Evolutionary conservation across 2,329 filamentous ascomycete species (phyloP).

Genomic region (Pseudonectria foliicola): DNA sequence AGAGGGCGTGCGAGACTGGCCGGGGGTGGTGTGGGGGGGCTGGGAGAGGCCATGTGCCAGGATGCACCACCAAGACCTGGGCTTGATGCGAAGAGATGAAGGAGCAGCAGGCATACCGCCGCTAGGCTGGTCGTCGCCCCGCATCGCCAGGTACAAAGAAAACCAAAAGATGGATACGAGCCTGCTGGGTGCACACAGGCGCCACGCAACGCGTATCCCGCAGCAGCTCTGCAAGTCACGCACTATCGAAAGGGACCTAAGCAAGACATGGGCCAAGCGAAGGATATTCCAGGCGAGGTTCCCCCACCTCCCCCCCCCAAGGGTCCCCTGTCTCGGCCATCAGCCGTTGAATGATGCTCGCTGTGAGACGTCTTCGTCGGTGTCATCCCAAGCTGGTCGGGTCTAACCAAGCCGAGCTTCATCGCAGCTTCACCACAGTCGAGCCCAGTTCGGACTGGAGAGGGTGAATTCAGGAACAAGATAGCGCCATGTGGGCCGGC

Average conservation of each 20-base stretch:
- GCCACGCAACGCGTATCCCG: slow-evolving; percentile 7
- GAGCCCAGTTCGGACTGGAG: no score
- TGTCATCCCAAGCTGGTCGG: no score
- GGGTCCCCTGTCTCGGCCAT: no score
- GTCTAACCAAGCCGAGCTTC: no score
- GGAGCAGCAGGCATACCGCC: neutral
- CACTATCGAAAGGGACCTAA: slow-evolving; percentile 9
- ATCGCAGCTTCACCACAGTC: no score
- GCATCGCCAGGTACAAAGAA: slow-evolving; percentile 11
- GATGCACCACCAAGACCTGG: slow-evolving; percentile 6
- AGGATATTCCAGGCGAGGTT: no score
- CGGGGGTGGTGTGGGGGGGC: slow-evolving; percentile 5
- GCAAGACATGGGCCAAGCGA: slow-evolving; percentile 5
- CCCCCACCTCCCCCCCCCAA: no score
- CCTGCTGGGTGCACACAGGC: neutral
- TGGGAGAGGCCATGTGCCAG: slow-evolving; percentile 6
- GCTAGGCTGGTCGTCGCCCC: slow-evolving; percentile 7
- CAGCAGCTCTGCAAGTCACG: slow-evolving; percentile 5
- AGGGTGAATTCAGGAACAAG: no score
- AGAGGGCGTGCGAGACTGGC: slow-evolving; percentile 8
- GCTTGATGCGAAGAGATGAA: slow-evolving; percentile 6
- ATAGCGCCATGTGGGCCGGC: no score
- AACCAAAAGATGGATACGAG: slow-evolving; percentile 8
- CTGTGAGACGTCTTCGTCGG: no score
- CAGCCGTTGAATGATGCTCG: no score